Evolutionary conservation across 352 stramenopile genomes (phyloP).

Genomic region (Phytophthora sansomeana): DNA sequence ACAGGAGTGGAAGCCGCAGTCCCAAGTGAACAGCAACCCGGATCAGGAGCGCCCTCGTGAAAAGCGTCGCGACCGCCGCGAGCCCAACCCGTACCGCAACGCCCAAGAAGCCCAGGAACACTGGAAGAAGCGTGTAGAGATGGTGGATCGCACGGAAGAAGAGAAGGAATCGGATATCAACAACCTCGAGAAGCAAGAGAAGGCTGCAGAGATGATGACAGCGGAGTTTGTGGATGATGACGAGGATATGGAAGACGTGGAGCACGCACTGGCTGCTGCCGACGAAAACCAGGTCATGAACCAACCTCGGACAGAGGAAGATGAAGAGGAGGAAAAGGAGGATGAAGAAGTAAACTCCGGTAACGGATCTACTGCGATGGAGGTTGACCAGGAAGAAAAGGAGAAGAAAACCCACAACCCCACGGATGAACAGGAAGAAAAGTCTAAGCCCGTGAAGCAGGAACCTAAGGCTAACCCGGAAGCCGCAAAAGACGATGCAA

Average conservation of each 20-base stretch:
- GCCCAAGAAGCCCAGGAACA: conserved; percentile 96
- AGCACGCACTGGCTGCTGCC: conserved; percentile 70
- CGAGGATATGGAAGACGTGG: conserved; percentile 66
- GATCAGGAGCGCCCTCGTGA: conserved; percentile 62
- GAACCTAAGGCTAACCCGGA: conserved; percentile 32
- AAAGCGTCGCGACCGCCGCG: conserved; percentile 81
- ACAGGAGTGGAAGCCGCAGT: conserved; percentile 66
- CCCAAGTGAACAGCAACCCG: conserved; percentile 49
- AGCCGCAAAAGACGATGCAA: conserved; percentile 27
- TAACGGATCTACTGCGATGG: conserved; percentile 64
- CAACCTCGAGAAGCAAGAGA: conserved; percentile 43
- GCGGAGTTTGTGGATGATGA: conserved; percentile 78
- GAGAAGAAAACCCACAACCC: conserved; percentile 45
- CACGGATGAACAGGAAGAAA: conserved; percentile 38
- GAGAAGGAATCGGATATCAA: conserved; percentile 48
- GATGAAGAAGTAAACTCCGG: conserved; percentile 46
- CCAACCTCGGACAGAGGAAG: conserved; percentile 50
- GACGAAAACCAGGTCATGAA: conserved; percentile 79
- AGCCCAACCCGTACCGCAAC: conserved; percentile 96
- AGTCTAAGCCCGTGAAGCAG: conserved; percentile 41
- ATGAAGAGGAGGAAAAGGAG: conserved; percentile 63
- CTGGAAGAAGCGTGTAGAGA: conserved; percentile 97
- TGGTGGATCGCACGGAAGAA: conserved; percentile 70
- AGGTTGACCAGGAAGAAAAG: conserved; percentile 70
- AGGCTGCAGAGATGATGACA: conserved; percentile 51